phyloP scores from a whole-genome alignment of 208 protist species.

The Tritrichomonas musculus region DNA sequence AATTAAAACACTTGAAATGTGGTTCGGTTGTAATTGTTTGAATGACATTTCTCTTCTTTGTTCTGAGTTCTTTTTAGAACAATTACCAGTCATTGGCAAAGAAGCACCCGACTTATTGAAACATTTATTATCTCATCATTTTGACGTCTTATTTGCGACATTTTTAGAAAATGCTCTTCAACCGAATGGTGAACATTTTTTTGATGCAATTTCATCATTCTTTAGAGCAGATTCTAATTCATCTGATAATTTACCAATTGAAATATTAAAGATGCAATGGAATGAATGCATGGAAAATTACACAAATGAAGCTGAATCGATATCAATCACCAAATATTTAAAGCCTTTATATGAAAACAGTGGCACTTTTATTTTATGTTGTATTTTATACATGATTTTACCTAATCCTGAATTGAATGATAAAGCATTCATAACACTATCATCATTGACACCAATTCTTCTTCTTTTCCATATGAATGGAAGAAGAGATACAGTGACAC shows the following conservation, averaged over 20 bases:
- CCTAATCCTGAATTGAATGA: background rate
- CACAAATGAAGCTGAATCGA: too few species aligned
- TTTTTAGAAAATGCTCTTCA: background rate
- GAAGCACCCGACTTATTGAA: background rate
- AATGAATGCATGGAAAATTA: background rate
- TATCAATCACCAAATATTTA: background rate
- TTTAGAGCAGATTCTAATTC: background rate
- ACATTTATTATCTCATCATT: background rate
- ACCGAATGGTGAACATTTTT: background rate
- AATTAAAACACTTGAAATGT: background rate
- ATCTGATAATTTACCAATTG: background rate
- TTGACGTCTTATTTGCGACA: background rate
- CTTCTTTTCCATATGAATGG: background rate
- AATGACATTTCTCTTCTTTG: background rate
- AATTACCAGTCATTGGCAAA: background rate
- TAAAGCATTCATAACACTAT: background rate
- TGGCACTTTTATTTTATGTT: background rate
- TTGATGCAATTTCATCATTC: background rate
- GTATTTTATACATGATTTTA: background rate
- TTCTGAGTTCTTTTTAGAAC: background rate
- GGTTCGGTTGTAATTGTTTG: background rate
- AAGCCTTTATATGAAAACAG: conserved; percentile 24
- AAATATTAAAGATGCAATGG: background rate
- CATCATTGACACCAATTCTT: background rate
- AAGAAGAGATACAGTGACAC: background rate